Evolutionary conservation across 345 rosid genomes (phyloP).

Genomic region (Ceriops decandra): DNA sequence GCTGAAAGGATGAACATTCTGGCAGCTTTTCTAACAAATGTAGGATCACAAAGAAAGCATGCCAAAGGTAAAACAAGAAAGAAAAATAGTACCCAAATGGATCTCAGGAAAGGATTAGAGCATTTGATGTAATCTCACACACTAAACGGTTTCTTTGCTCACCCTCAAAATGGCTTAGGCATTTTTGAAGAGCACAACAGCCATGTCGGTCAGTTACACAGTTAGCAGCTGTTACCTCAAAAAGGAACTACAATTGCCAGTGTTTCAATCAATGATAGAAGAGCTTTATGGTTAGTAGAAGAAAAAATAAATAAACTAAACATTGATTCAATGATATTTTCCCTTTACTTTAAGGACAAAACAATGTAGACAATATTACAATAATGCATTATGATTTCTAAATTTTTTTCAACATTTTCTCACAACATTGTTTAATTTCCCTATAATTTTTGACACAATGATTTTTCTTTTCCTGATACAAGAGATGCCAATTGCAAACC

Average conservation of each 20-base stretch:
- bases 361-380: too few relatives aligned
- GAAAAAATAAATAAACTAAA: not conserved
- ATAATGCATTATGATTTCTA: too few relatives aligned
- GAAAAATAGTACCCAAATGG: slow-evolving; percentile 55
- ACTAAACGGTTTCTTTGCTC: slow-evolving; percentile 47
- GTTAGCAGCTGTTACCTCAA: slow-evolving; percentile 60
- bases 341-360: too few relatives aligned
- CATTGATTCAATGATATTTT: too few relatives aligned
- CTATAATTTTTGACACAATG: too few relatives aligned
- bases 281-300: not conserved
- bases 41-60: not conserved
- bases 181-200: slow-evolving; percentile 80
- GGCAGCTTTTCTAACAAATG: not conserved
- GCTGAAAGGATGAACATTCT: not conserved
- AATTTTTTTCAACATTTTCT: too few relatives aligned
- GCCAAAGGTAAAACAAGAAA: not conserved
- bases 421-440: too few relatives aligned
- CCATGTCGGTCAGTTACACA: slow-evolving; percentile 80
- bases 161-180: slow-evolving; percentile 49
- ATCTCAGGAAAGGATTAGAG: slow-evolving; percentile 70
- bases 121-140: slow-evolving; percentile 52
- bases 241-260: slow-evolving; percentile 49
- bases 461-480: too few relatives aligned
- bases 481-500: too few relatives aligned
- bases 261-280: not conserved